Base-by-base conservation (phyloP, 225 moss, liverwort and hornwort species). In the Thuidium tamariscinum region DNA sequence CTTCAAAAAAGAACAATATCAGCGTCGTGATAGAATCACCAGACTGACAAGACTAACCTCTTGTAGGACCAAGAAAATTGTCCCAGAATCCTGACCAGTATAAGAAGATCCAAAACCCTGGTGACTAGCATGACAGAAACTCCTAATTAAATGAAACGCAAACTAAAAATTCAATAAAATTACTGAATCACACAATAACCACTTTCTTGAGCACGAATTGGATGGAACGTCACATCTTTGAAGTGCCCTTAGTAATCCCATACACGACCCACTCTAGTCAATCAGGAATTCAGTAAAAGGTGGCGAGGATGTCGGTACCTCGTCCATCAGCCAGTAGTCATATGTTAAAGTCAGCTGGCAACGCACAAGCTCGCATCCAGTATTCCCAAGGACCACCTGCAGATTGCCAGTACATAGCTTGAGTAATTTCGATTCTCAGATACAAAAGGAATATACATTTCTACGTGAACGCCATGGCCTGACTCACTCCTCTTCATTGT, bases 271-370 rank as follows among this genome's bases (percentile, higher is more conserved):
- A 64, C 46, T 49, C 63, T 68, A 21, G 61, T 49, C 56, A 76
- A 79, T 48, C 39, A n/a, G 32, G 61, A 83, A n/a, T 74, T 54
- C 66, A 85, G 69, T 44, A 62, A 62, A 66, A 74, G 48, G 79
- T 27, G 42, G 26, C 36, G 61, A 86, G 76, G 49, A 65, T 17
- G 39, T 86, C 51, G 37, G 68, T 44, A 99, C 98, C 97, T 99
- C 99, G 52, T 95, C 92, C 90, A 95, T 91, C 86, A 93, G 89
- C 99, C 97, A 99, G 80, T 99, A 99, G 84, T 94, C 85, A 48
- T 99, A 99, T 60, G 93, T 95, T 68, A 99, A 83, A 74, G 90
- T 95, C 77, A 99, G 86, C 61, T 91, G 91, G 91, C 97, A 97
- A 68, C 86, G 90, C 60, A 96, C 94, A 83, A 97, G 91, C 83